Evolutionary conservation across 495 filamentous ascomycete genomes (phyloP).

Genomic region (Penicillium cinerascens): DNA sequence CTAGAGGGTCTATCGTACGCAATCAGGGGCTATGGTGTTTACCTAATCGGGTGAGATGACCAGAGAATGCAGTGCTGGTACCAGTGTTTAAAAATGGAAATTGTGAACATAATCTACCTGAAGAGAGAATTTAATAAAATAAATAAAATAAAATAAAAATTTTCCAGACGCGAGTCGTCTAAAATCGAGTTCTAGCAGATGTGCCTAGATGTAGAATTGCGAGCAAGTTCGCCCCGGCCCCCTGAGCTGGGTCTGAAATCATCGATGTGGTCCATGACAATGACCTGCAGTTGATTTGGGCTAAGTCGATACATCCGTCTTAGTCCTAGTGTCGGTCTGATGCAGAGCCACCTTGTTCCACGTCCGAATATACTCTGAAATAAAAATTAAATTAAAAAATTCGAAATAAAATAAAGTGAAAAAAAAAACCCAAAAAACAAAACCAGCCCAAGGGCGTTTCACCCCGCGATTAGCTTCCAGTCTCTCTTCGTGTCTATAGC

Average conservation of each 20-base stretch:
- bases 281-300: slow-evolving; percentile 23
- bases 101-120: neutral
- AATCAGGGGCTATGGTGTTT: slow-evolving; percentile 24
- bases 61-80: neutral
- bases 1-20: slow-evolving; percentile 23
- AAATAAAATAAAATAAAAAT: neutral
- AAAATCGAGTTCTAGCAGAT: too few species aligned
- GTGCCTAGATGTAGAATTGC: neutral
- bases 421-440: slow-evolving; percentile 13
- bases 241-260: slow-evolving; percentile 22
- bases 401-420: slow-evolving; percentile 16
- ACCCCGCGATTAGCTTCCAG: slow-evolving; percentile 39
- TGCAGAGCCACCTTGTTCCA: slow-evolving; percentile 32
- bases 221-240: slow-evolving; percentile 12
- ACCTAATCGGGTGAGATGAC: slow-evolving; percentile 12
- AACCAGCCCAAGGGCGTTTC: slow-evolving; percentile 29
- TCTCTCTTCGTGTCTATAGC: slow-evolving; percentile 26
- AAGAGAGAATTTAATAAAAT: neutral
- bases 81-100: slow-evolving; percentile 7
- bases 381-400: slow-evolving; percentile 15
- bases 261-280: slow-evolving; percentile 21
- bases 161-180: neutral
- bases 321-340: slow-evolving; percentile 29
- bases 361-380: slow-evolving; percentile 21
- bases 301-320: slow-evolving; percentile 29